phyloP scores from a whole-genome alignment of 1,139 yeast genomes.

The Kodamaea ohmeri region DNA sequence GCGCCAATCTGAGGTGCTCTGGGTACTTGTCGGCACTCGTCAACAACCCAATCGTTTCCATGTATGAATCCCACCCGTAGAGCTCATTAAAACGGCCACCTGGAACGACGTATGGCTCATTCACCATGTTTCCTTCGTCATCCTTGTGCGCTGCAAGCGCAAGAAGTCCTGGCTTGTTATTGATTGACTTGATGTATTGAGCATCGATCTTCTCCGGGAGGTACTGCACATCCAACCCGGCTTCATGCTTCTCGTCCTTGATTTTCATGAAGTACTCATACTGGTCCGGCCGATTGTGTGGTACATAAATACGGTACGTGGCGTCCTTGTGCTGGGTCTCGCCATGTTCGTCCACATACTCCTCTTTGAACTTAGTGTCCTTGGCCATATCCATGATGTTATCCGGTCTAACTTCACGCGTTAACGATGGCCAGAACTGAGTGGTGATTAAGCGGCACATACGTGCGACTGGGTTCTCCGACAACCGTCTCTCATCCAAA shows the following conservation, averaged over 20 bases:
- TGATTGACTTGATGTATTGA: conserved; percentile 73
- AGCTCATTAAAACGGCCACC: conserved; percentile 96
- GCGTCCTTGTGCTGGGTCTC: conserved; percentile 29
- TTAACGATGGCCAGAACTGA: conserved; percentile 78
- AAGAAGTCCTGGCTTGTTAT: conserved; percentile 80
- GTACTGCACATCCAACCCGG: conserved; percentile 71
- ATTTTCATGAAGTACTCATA: conserved; percentile 60
- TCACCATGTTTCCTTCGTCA: conserved; percentile 52
- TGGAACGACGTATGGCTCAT: conserved; percentile 90
- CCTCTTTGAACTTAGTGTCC: conserved; percentile 74
- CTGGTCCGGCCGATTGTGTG: conserved; percentile 67
- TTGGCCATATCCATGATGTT: conserved; percentile 69
- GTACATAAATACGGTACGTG: conserved; percentile 76
- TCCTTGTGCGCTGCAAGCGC: conserved; percentile 69
- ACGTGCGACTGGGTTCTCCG: conserved; percentile 84
- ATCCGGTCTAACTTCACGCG: conserved; percentile 65
- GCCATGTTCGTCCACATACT: conserved; percentile 43
- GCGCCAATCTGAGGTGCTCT: conserved; percentile 53
- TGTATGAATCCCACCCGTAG: conserved; percentile 98
- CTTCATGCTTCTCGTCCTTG: conserved; percentile 33
- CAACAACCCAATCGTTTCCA: conserved; percentile 82
- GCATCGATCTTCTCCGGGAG: conserved; percentile 60
- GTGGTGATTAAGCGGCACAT: conserved; percentile 71
- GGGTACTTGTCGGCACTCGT: conserved; percentile 57
- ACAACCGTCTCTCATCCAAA: conserved; percentile 78